Evolutionary conservation across 176 grass and related monocot species (phyloP), one percentile per base, ranked within the genome.

Genomic region (Elymus sibiricus): DNA sequence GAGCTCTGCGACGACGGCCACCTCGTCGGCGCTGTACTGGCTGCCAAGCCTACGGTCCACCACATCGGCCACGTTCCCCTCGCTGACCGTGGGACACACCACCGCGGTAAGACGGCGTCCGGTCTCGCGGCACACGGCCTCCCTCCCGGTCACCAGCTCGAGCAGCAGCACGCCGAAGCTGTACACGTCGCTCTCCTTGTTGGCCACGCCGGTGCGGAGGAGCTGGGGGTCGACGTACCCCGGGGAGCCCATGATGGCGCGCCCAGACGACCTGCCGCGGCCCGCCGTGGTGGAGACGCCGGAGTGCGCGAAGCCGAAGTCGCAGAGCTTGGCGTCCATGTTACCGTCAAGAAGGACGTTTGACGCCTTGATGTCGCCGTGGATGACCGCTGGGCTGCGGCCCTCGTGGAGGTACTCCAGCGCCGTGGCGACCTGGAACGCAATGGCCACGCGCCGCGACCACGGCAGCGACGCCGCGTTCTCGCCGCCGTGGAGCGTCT

Each of bases 81-180:
- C 76, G 21, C 2, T 14, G 65, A 93, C n/a, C 19, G 32, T 43
- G 0, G 91, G 89, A 4, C 82, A 80, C 65, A 93, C 63, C 9
- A 25, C 75, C 4, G 89, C 91, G 8, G 92, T 86, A 71, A 98
- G 89, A 13, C 89, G 78, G 70, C 79, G 64, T 0, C 91, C 92
- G 1, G 83, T 90, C 32, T 90, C 91, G 43, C 87, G 61, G 84
- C 92, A 90, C 26, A 89, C 86, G 60, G 96, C 96, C 81, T 94
- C 86, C 53, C 39, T 39, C 9, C 93, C 96, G 1, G 93, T 94
- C 4, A 98, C 44, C 68, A 95, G 86, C 81, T 98, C 93, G 49
- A 98, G 84, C 60, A 98, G 81, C n/a, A 98, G 96, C 74, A 98
- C 92, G 7, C 96, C 96, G 78, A 92, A 98, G 91, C 96, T 94